Percentiles rank a stretch among this genome's conserved stretches.
Evolutionary conservation across 148 eudicot genomes (phyloP).

Genomic region (Vaccinium vitisidaea): DNA sequence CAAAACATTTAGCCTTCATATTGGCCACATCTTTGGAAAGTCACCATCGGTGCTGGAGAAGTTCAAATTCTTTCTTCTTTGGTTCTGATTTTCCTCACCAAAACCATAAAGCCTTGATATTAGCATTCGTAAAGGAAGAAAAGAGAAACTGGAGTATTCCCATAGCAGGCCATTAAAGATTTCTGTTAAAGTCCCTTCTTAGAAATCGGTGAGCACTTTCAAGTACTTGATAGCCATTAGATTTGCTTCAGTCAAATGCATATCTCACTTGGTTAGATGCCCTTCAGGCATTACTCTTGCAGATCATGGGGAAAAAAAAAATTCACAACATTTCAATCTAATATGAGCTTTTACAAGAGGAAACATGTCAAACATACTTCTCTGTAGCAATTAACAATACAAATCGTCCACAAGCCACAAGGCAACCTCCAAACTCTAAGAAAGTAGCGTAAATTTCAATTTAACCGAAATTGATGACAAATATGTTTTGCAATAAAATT

Average conservation of each 20-base stretch:
- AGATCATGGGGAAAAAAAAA: neutral
- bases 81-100: neutral
- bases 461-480: neutral
- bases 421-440: neutral
- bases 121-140: neutral
- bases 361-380: neutral
- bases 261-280: neutral
- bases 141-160: neutral
- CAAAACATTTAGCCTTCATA: too few relatives aligned
- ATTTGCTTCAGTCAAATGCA: constrained; percentile 1
- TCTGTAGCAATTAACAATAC: neutral
- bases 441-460: neutral
- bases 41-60: neutral
- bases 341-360: neutral
- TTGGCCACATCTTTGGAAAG: neutral
- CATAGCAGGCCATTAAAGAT: neutral
- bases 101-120: neutral
- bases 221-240: neutral
- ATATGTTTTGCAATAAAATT: neutral
- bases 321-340: neutral
- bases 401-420: neutral
- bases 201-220: neutral
- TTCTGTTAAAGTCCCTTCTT: neutral
- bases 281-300: neutral
- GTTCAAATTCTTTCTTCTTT: neutral